These are phyloP conservation scores for Malassezia psittaci DNA, from an alignment of 1,284 basidiomycete species.

Conservation along the genomic window DNA sequence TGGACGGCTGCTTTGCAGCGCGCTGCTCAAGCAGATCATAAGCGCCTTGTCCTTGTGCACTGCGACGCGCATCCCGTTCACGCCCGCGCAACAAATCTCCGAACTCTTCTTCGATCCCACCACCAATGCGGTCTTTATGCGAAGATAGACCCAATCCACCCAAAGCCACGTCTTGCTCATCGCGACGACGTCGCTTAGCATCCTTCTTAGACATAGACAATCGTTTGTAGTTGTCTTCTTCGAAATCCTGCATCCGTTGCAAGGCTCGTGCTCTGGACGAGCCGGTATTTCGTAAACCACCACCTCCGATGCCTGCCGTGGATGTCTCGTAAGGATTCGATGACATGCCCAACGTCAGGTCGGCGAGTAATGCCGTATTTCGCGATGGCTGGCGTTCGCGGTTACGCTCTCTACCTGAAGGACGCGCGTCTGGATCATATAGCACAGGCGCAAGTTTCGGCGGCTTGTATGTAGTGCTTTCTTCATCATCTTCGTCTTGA, in stretches of 20 bases:
- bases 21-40: conserved; percentile 7
- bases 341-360: conserved; percentile 39
- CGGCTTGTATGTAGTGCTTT: conserved; percentile 65
- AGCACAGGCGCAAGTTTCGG: conserved; percentile 85
- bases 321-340: conserved; percentile 42
- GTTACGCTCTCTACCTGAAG: conserved; percentile 46
- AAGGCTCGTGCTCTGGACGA: conserved; percentile 63
- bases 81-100: conserved; percentile 33
- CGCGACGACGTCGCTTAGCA: conserved; percentile 62
- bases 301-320: conserved; percentile 35
- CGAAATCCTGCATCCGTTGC: conserved; percentile 74
- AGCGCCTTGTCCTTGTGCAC: conserved; percentile 15
- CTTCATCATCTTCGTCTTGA: not conserved
- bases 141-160: conserved; percentile 52
- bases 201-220: conserved; percentile 86
- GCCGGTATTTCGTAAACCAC: conserved; percentile 21
- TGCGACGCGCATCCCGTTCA: conserved; percentile 14
- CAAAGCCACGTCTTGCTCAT: conserved; percentile 86
- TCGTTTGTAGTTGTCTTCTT: conserved; percentile 91
- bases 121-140: conserved; percentile 29
- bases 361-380: conserved; percentile 37
- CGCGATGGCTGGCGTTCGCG: conserved; percentile 19
- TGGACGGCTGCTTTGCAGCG: conserved; percentile 5
- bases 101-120: conserved; percentile 45
- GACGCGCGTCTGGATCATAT: conserved; percentile 60